A percentile compares a stretch with the other conserved stretches of the same genome.
These are phyloP conservation scores for Geopyxis carbonaria DNA, from an alignment of 495 filamentous ascomycete genomes.

Conservation along the genomic window DNA sequence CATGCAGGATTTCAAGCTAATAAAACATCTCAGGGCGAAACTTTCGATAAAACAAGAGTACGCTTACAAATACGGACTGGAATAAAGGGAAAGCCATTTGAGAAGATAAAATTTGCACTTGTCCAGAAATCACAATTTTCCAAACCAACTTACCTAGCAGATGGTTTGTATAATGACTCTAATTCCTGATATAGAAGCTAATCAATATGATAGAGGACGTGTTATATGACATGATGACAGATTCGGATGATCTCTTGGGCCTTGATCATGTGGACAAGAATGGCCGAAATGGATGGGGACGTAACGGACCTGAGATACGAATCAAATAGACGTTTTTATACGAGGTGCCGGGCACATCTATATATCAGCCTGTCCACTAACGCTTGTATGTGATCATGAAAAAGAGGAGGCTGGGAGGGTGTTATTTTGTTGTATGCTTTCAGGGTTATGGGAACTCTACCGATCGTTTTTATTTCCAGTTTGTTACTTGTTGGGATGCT, in stretches of 20 bases:
- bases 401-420: no score
- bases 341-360: no score
- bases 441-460: no score
- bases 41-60: slow-evolving; percentile 79
- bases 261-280: slow-evolving; percentile 75
- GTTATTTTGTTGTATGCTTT: no score
- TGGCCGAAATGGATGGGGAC: slow-evolving; percentile 16
- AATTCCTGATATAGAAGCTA: slow-evolving; percentile 11
- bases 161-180: slow-evolving; percentile 44
- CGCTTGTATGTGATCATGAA: no score
- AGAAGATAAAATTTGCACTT: slow-evolving; percentile 94
- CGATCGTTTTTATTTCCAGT: no score
- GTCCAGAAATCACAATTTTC: slow-evolving; percentile 51
- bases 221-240: slow-evolving; percentile 51
- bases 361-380: no score
- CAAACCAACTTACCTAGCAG: slow-evolving; percentile 63
- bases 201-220: slow-evolving; percentile 49
- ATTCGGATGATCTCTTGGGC: slow-evolving; percentile 63
- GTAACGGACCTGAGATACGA: slow-evolving; percentile 19
- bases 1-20: slow-evolving; percentile 7
- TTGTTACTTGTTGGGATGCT: no score
- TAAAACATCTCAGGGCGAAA: slow-evolving; percentile 48
- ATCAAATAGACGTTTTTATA: slow-evolving; percentile 20
- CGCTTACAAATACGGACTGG: slow-evolving; percentile 76
- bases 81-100: slow-evolving; percentile 92